A percentile compares a stretch with the other conserved stretches of the same genome.
These are phyloP conservation scores for Gyrodon lividus DNA, from an alignment of 768 basidiomycete species.

Conservation along the genomic window DNA sequence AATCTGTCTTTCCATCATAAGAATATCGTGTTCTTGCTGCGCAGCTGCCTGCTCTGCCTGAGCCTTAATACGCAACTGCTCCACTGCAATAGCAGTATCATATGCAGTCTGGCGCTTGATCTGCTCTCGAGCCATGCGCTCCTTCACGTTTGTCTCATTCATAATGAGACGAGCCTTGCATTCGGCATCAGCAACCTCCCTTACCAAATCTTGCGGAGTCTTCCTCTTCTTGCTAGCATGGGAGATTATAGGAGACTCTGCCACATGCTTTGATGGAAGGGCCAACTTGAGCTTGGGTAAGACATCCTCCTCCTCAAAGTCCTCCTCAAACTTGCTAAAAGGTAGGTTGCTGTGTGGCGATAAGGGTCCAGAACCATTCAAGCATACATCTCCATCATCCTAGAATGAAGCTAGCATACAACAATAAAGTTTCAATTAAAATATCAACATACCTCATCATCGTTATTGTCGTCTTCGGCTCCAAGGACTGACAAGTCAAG, in stretches of 20 bases:
- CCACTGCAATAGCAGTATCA: not conserved
- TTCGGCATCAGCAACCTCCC: not conserved
- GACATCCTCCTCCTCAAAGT: not conserved
- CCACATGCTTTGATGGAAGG: not conserved
- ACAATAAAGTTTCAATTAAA: not conserved
- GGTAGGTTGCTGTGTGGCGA: not conserved
- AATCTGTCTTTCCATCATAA: constrained; percentile 1
- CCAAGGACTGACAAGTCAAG: not conserved
- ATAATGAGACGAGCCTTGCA: not conserved
- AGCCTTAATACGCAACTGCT: not conserved
- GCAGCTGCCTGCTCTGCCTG: not conserved
- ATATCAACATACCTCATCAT: too few species aligned
- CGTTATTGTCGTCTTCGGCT: not conserved
- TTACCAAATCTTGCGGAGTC: too few species aligned
- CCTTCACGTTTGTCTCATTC: not conserved
- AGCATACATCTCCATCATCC: not conserved
- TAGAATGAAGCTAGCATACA: not conserved
- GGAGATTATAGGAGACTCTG: not conserved
- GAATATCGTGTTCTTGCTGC: not conserved
- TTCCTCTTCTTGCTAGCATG: not conserved
- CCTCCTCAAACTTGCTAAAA: not conserved
- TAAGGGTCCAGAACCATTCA: not conserved
- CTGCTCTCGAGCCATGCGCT: not conserved
- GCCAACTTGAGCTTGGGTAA: not conserved
- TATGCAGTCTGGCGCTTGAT: not conserved